A percentile compares a stretch with the other conserved stretches of the same genome.
Evolutionary conservation across 1,284 basidiomycete genomes (phyloP).

Genomic region (Leccinum cinnamomeum): DNA sequence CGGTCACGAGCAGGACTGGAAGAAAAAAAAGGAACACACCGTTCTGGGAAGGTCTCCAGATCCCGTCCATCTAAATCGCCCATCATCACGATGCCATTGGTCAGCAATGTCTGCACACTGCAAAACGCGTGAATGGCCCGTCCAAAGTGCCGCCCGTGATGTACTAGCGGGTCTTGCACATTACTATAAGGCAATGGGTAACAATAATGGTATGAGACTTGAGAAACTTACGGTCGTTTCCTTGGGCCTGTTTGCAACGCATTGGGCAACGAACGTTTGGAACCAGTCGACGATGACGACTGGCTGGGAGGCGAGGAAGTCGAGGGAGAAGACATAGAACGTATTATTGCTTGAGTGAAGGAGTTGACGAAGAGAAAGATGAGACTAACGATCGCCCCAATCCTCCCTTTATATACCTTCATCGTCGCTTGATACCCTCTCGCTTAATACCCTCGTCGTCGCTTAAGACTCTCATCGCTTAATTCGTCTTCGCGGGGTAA

Average conservation of each 20-base stretch:
- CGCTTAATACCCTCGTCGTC: no score
- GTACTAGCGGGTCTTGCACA: background rate
- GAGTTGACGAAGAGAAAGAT: no score
- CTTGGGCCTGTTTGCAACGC: background rate
- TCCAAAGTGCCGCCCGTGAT: background rate
- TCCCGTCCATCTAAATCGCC: background rate
- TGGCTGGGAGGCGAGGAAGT: no score
- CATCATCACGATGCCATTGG: background rate
- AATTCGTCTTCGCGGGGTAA: no score
- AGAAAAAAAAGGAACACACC: background rate
- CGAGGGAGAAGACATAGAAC: no score
- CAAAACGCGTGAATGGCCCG: background rate
- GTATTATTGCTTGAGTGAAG: no score
- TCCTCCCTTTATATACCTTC: no score
- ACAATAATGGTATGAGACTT: background rate
- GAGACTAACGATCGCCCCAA: no score
- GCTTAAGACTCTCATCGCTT: no score
- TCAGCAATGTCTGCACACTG: background rate
- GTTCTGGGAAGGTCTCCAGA: background rate
- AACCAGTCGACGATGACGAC: no score
- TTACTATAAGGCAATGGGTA: background rate
- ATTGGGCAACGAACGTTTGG: background rate
- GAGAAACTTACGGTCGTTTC: background rate
- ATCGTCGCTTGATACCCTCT: no score
- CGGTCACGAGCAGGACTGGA: no score